phyloP scores from a whole-genome alignment of 2,329 filamentous ascomycete genomes.

The Verruconis gallopava region DNA sequence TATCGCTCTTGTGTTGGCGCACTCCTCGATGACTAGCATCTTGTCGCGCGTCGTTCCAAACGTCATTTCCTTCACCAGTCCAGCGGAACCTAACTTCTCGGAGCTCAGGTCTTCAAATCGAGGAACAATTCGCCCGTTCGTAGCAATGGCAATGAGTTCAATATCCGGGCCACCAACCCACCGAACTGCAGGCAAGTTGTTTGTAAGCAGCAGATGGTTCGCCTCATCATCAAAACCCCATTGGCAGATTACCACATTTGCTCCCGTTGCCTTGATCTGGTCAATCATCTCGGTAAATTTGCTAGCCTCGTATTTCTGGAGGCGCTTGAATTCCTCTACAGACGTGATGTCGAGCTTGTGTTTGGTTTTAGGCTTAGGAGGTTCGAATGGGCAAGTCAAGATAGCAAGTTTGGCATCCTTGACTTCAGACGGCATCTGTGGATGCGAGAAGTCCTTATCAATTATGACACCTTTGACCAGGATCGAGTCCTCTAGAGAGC shows the following conservation, averaged over 20 bases:
- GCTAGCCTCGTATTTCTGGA: conserved; percentile 87
- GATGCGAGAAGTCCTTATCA: conserved; percentile 99
- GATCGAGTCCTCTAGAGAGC: conserved; percentile 80
- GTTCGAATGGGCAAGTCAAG: conserved; percentile 94
- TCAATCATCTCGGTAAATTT: conserved; percentile 99
- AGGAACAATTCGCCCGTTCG: conserved; percentile 93
- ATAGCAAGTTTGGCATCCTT: conserved; percentile 94
- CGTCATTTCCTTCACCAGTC: conserved; percentile 83
- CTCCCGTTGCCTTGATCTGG: conserved; percentile 93
- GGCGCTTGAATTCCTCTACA: conserved; percentile 95
- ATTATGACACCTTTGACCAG: conserved; percentile 96
- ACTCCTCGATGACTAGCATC: conserved; percentile 99
- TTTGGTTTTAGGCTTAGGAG: conserved; percentile 98
- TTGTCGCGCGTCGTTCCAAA: conserved; percentile 98
- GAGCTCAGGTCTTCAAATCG: conserved; percentile 87
- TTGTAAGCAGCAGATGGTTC: conserved; percentile 92
- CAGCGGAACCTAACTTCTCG: conserved; percentile 83
- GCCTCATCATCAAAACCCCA: conserved; percentile 99
- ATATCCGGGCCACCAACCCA: conserved; percentile 99
- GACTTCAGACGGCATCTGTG: conserved; percentile 96
- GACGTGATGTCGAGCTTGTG: conserved; percentile 96
- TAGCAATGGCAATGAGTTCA: conserved; percentile 95
- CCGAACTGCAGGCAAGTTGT: conserved; percentile 85
- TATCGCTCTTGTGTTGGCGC: conserved; percentile 91
- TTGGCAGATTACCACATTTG: conserved; percentile 95